phyloP scores from a whole-genome alignment of 1,139 yeast species.

The Yamadazyma aaseri region DNA sequence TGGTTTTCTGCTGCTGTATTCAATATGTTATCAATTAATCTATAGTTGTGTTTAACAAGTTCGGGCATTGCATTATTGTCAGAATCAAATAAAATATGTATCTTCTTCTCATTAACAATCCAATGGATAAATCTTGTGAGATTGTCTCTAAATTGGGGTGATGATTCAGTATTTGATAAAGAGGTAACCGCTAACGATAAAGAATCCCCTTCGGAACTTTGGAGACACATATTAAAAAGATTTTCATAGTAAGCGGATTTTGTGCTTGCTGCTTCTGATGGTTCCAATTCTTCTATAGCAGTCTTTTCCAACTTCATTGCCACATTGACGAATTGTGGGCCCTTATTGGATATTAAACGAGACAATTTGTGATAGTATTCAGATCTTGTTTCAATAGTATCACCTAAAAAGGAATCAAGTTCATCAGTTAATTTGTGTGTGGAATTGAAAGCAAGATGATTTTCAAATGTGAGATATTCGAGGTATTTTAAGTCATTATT shows the following conservation, averaged over 20 bases:
- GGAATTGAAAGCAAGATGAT: constrained; percentile 8
- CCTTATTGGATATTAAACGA: constrained; percentile 25
- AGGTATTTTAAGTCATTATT: constrained; percentile 21
- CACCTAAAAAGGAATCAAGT: constrained; percentile 9
- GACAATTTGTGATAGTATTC: constrained; percentile 39
- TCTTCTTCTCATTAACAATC: constrained; percentile 22
- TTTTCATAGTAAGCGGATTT: constrained; percentile 25
- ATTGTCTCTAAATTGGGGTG: constrained; percentile 15
- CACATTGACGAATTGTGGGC: constrained; percentile 19
- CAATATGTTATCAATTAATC: constrained; percentile 39
- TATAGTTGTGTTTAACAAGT: constrained; percentile 27
- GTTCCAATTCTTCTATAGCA: constrained; percentile 27
- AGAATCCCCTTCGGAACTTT: constrained; percentile 24
- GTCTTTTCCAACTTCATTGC: constrained; percentile 33
- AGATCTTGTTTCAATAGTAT: constrained; percentile 16
- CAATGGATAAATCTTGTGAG: constrained; percentile 25
- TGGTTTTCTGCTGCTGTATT: constrained; percentile 37
- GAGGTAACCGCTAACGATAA: constrained; percentile 19
- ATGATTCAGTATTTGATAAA: constrained; percentile 21
- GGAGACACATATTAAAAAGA: constrained; percentile 32
- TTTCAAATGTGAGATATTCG: constrained; percentile 10
- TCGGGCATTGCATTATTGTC: constrained; percentile 11
- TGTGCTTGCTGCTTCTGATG: constrained; percentile 11
- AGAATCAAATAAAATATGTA: constrained; percentile 20
- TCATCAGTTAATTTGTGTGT: constrained; percentile 3